Percentiles rank a stretch among this genome's conserved stretches.
These are phyloP conservation scores for Phialocephala sp. DNA, from an alignment of 2,329 filamentous ascomycete genomes.

Conservation along the genomic window DNA sequence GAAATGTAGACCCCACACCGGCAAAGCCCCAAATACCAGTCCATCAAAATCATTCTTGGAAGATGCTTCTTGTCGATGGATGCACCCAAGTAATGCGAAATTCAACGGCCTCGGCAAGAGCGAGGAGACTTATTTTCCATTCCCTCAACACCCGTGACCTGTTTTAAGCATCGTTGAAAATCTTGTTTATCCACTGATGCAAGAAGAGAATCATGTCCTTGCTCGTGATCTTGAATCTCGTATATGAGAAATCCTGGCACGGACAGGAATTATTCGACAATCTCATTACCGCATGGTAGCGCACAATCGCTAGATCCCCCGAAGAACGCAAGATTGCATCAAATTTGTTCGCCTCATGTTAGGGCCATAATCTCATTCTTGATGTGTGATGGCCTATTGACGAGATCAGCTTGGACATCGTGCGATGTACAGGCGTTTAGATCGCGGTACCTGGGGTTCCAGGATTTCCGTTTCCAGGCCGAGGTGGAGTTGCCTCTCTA, in stretches of 20 bases:
- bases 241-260: not conserved
- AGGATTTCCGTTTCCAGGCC: not conserved
- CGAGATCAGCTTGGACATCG: not conserved
- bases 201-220: not conserved
- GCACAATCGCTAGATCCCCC: not conserved
- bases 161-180: no score
- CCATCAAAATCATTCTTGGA: no score
- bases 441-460: not conserved
- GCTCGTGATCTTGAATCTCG: not conserved
- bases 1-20: no score
- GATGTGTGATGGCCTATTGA: not conserved
- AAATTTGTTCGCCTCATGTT: not conserved
- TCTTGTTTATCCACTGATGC: not conserved
- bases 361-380: not conserved
- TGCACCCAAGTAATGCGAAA: no score
- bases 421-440: not conserved
- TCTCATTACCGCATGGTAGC: not conserved
- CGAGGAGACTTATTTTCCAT: no score
- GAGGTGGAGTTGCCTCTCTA: not conserved
- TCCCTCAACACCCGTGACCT: no score
- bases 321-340: no score
- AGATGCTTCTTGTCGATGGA: no score
- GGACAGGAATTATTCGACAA: not conserved
- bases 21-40: no score
- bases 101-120: no score